Evolutionary conservation across 768 basidiomycete species (phyloP).

Genomic region (Phaeotremella skinneri): DNA sequence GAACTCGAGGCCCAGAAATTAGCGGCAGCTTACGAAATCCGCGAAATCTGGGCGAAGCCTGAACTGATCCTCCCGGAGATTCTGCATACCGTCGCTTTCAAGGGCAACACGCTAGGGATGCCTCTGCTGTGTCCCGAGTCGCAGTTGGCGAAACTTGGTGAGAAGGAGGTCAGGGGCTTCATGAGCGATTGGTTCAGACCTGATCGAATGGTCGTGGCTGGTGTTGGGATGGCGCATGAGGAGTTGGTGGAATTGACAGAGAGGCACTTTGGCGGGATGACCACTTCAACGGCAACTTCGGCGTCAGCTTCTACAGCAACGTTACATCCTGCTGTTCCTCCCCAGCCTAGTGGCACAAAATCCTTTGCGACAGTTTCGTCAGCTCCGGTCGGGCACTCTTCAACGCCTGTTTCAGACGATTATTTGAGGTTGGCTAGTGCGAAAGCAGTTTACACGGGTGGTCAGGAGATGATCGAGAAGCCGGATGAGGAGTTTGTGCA

Average conservation of each 20-base stretch:
- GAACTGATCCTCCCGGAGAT: slow-evolving; percentile 91
- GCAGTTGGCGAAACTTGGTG: slow-evolving; percentile 67
- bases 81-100: slow-evolving; percentile 81
- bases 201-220: slow-evolving; percentile 92
- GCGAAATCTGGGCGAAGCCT: slow-evolving; percentile 82
- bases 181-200: slow-evolving; percentile 84
- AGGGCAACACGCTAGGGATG: slow-evolving; percentile 77
- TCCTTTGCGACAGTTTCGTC: slow-evolving; percentile 49
- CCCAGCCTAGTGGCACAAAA: slow-evolving; percentile 53
- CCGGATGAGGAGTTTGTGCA: slow-evolving; percentile 74
- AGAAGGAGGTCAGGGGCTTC: slow-evolving; percentile 61
- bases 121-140: slow-evolving; percentile 84
- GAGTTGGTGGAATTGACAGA: slow-evolving; percentile 81
- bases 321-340: slow-evolving; percentile 23
- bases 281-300: slow-evolving; percentile 9
- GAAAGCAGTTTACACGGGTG: slow-evolving; percentile 70
- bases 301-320: slow-evolving; percentile 8
- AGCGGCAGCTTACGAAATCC: slow-evolving; percentile 83
- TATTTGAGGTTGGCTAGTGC: slow-evolving; percentile 49
- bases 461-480: slow-evolving; percentile 57
- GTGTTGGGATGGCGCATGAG: slow-evolving; percentile 86
- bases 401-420: slow-evolving; percentile 11
- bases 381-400: slow-evolving; percentile 5
- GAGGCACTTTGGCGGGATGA: slow-evolving; percentile 71
- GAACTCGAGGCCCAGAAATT: slow-evolving; percentile 81